A percentile compares a stretch with the other conserved stretches of the same genome.
Evolutionary conservation across 345 rosid species (phyloP).

Genomic region (Lenwebbia sp.): DNA sequence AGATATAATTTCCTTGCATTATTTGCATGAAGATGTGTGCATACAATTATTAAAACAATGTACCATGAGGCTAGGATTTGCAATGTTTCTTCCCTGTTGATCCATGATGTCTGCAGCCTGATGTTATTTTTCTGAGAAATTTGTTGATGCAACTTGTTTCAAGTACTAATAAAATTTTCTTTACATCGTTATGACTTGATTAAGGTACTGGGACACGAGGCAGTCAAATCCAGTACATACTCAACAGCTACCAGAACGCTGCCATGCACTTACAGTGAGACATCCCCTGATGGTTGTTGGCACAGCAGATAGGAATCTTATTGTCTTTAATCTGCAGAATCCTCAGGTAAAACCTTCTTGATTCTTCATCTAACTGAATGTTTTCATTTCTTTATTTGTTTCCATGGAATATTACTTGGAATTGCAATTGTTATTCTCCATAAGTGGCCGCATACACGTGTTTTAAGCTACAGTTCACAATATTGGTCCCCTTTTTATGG

Average conservation of each 20-base stretch:
- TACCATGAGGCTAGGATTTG: background rate
- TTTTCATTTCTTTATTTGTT: background rate
- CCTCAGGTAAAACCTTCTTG: conserved; percentile 55
- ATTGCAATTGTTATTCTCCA: background rate
- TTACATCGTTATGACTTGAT: background rate
- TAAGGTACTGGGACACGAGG: conserved; percentile 93
- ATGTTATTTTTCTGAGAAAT: background rate
- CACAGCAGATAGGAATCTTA: conserved; percentile 88
- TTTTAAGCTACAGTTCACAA: background rate
- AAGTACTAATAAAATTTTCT: background rate
- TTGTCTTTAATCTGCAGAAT: conserved; percentile 75
- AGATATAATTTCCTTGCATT: background rate
- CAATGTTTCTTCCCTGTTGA: background rate
- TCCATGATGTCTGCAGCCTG: background rate
- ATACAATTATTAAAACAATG: background rate
- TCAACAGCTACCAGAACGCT: conserved; percentile 94
- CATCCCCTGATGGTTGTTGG: conserved; percentile 96
- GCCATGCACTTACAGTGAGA: conserved; percentile 72
- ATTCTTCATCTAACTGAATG: background rate
- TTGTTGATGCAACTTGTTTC: background rate
- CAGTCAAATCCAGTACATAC: conserved; percentile 82
- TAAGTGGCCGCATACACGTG: background rate
- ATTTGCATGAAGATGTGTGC: background rate
- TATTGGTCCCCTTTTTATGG: background rate
- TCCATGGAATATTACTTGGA: background rate